A percentile compares a stretch with the other conserved stretches of the same genome.
phyloP scores from a whole-genome alignment of 352 stramenopile species.

The Thalassiosira mediterranea region DNA sequence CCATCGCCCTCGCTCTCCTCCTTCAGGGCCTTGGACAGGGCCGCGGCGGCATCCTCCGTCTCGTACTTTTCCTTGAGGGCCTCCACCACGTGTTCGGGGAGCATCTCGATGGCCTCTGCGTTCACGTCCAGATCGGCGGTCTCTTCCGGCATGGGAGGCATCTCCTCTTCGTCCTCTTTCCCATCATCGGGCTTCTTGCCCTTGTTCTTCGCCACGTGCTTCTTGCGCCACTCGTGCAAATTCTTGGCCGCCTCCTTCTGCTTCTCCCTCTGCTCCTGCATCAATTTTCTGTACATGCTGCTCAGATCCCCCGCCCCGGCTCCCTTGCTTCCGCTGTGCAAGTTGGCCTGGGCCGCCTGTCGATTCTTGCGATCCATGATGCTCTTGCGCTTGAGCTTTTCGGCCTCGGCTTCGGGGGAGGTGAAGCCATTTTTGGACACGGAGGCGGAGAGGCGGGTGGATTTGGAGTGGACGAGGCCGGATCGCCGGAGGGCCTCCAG shows the following conservation, averaged over 20 bases:
- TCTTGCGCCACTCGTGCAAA: constrained; percentile 7
- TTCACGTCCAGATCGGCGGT: too few relatives aligned
- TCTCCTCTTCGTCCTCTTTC: constrained; percentile 4
- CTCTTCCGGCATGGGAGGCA: too few relatives aligned
- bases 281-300: constrained; percentile 25
- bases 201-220: not conserved
- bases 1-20: constrained; percentile 27
- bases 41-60: constrained; percentile 29
- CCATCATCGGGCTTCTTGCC: constrained; percentile 2
- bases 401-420: constrained; percentile 31
- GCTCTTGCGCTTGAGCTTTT: constrained; percentile 18
- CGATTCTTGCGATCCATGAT: too few relatives aligned
- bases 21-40: constrained; percentile 29
- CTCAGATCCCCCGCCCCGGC: constrained; percentile 24
- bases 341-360: not conserved
- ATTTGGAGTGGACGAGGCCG: constrained; percentile 24
- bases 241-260: constrained; percentile 6
- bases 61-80: constrained; percentile 51
- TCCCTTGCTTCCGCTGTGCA: constrained; percentile 1
- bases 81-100: constrained; percentile 35
- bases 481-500: constrained; percentile 43
- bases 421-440: not conserved
- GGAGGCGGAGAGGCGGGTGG: constrained; percentile 11
- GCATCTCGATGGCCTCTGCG: constrained; percentile 30
- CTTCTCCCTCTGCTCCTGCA: constrained; percentile 20